Evolutionary conservation across 75 land plant genomes (phyloP), one percentile per base, ranked within the genome.

Genomic region (Pinus tabuliformis): DNA sequence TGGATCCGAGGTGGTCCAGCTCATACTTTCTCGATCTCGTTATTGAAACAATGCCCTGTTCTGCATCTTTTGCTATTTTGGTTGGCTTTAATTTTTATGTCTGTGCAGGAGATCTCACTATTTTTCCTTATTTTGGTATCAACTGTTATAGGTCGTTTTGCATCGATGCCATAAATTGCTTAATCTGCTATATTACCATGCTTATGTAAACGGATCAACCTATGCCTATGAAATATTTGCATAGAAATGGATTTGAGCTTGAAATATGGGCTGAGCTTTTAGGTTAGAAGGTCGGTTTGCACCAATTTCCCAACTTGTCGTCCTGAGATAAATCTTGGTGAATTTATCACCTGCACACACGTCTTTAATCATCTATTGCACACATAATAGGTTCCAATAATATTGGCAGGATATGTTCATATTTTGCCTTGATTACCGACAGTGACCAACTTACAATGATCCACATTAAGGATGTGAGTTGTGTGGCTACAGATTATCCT

Each of bases 371-470:
- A n/a, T 22, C 7, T 8, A 68, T n/a, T 68, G 52, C 52, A n/a
- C 52, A n/a, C 45, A 18, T 6, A 21, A 39, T 21, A 18, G 54
- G 37, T 64, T 66, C 12, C 12, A n/a, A 42, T n/a, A 22, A 42
- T 45, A 68, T 45, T 9, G 7, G 49, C 49, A 68, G 49, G 42
- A 20, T 37, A 36, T 68, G 20, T 3, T 39, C 9, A 39, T 20
- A 68, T 68, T 20, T 42, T 42, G 72, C 52, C 18, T 68, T 68
- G 52, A n/a, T 68, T 9, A 68, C 72, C 49, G 42, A n/a, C 14
- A 13, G 52, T 37, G 24, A 9, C 11, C 20, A 68, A 22, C 8
- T 68, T 11, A 42, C 24, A 20, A 68, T 37, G 22, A 18, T 68
- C 17, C 72, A 6, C 49, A 20, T 39, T 36, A 37, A n/a, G 22